Evolutionary conservation across 2,329 filamentous ascomycete genomes (phyloP).

Genomic region (Verticillium alfalfae): DNA sequence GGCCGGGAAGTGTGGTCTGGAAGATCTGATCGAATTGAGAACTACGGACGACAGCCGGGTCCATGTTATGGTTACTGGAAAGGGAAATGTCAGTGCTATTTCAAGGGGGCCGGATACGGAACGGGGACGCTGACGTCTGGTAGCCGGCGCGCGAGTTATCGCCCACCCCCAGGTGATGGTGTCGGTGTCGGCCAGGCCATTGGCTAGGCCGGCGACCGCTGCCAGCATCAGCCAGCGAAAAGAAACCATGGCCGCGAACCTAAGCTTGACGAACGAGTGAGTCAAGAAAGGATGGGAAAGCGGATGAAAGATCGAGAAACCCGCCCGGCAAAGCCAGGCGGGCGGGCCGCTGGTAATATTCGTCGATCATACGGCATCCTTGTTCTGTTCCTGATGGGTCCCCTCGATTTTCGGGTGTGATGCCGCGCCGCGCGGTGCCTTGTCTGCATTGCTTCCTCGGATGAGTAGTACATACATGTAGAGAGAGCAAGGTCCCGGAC

Average conservation of each 20-base stretch:
- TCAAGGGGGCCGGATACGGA: no score
- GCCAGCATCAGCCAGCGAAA: conserved; percentile 18
- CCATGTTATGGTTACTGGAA: conserved; percentile 53
- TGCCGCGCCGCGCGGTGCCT: background rate
- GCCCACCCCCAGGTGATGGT: conserved; percentile 57
- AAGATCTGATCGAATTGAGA: conserved; percentile 51
- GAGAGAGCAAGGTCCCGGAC: background rate
- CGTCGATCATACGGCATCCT: background rate
- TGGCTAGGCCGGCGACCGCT: conserved; percentile 24
- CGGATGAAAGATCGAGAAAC: background rate
- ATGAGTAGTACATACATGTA: background rate
- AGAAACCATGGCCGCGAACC: conserved; percentile 7
- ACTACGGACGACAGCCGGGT: conserved; percentile 51
- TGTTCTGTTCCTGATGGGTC: background rate
- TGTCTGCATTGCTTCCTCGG: background rate
- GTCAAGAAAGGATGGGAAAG: conserved; percentile 1
- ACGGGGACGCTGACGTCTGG: conserved; percentile 33
- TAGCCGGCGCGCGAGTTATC: conserved; percentile 50
- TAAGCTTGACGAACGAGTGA: background rate
- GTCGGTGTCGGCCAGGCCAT: conserved; percentile 38
- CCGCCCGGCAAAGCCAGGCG: background rate
- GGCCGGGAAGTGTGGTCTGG: conserved; percentile 43
- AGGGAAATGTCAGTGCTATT: no score
- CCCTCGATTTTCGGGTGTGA: background rate
- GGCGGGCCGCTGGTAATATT: conserved; percentile 1